phyloP scores from a whole-genome alignment of 495 filamentous ascomycete genomes.

The Aspergillus coremiiformis region DNA sequence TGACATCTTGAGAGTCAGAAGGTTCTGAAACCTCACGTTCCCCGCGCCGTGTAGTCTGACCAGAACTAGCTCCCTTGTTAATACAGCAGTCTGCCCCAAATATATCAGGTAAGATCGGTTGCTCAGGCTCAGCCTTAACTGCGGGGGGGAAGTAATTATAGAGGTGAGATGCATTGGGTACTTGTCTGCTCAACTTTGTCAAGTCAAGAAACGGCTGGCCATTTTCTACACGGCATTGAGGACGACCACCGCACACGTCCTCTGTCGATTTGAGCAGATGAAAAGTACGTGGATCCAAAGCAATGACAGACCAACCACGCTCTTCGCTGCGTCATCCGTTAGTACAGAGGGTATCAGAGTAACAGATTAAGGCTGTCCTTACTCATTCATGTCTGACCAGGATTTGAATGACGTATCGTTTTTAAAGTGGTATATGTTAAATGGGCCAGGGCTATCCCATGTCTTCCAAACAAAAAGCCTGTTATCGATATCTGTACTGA shows the following conservation, averaged over 20 bases:
- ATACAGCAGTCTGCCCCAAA: constrained; percentile 25
- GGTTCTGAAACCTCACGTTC: background rate
- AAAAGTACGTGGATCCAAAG: constrained; percentile 43
- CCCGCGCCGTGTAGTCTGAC: background rate
- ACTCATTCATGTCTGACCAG: constrained; percentile 17
- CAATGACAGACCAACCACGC: constrained; percentile 44
- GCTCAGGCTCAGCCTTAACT: constrained; percentile 13
- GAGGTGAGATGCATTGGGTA: constrained; percentile 24
- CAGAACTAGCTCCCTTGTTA: background rate
- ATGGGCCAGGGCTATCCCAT: constrained; percentile 38
- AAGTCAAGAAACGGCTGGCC: constrained; percentile 24
- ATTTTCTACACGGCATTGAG: constrained; percentile 13
- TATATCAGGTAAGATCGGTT: constrained; percentile 23
- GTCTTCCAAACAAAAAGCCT: constrained; percentile 59
- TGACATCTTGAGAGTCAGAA: background rate
- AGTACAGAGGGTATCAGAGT: constrained; percentile 1
- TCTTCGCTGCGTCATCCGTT: constrained; percentile 12
- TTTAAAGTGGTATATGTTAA: constrained; percentile 25
- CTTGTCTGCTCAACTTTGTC: constrained; percentile 16
- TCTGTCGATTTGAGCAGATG: constrained; percentile 22
- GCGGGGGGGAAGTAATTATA: constrained; percentile 24
- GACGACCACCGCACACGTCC: constrained; percentile 43
- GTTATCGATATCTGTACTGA: constrained; percentile 68
- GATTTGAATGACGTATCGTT: constrained; percentile 14
- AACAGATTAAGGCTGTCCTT: constrained; percentile 3